Evolutionary conservation across 345 rosid genomes (phyloP).

Genomic region (Psidium guajava): DNA sequence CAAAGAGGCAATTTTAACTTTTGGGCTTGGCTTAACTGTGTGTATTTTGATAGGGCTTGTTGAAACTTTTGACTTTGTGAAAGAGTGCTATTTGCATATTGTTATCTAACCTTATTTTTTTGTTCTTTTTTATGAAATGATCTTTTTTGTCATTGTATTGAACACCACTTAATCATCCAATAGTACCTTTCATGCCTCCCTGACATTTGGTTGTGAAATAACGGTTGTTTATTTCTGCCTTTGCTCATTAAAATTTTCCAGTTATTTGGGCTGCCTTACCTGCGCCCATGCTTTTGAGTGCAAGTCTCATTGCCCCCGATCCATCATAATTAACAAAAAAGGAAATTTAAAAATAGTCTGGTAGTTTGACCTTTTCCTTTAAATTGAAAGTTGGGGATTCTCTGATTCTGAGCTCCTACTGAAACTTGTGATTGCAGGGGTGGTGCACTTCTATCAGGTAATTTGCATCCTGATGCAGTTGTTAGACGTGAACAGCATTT

Average conservation of each 20-base stretch:
- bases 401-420: slow-evolving; percentile 7
- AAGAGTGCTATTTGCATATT: not conserved
- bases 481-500: slow-evolving; percentile 34
- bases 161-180: not conserved
- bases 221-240: not conserved
- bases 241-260: not conserved
- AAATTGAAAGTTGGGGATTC: not conserved
- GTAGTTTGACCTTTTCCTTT: not conserved
- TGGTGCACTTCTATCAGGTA: slow-evolving; percentile 54
- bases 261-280: not conserved
- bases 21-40: not conserved
- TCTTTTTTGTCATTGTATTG: not conserved
- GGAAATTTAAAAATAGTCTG: not conserved
- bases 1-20: not conserved
- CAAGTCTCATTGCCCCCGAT: not conserved
- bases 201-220: not conserved
- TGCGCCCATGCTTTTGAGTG: not conserved
- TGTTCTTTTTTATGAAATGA: not conserved
- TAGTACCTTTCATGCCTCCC: not conserved
- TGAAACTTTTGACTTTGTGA: not conserved
- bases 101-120: not conserved
- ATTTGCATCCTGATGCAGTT: slow-evolving; percentile 78
- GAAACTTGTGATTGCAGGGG: slow-evolving; percentile 60
- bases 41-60: not conserved
- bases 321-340: not conserved